These are phyloP conservation scores for Fusarium dimerum DNA, from an alignment of 2,329 filamentous ascomycete species.

Conservation along the genomic window DNA sequence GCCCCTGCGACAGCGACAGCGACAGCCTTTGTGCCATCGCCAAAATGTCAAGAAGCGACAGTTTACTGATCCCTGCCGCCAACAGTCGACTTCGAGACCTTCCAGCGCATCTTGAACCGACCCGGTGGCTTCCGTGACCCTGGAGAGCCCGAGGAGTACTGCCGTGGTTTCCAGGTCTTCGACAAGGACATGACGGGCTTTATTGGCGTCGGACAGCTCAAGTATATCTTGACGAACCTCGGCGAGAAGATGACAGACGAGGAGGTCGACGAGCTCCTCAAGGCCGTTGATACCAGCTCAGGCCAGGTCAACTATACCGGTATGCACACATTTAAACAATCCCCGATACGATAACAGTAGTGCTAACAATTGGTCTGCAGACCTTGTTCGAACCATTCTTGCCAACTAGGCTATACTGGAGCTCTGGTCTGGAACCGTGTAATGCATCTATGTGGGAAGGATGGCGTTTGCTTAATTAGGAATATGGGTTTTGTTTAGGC, in stretches of 20 bases:
- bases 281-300: conserved; percentile 93
- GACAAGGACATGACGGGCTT: conserved; percentile 99
- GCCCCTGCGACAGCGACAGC: neutral
- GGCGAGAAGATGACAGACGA: conserved; percentile 99
- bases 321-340: conserved; percentile 38
- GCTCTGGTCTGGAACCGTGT: conserved; percentile 21
- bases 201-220: conserved; percentile 95
- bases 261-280: conserved; percentile 97
- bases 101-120: conserved; percentile 94
- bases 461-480: conserved; percentile 36
- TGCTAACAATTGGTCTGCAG: conserved; percentile 41
- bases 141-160: conserved; percentile 97
- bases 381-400: conserved; percentile 83
- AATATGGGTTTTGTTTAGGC: conserved; percentile 24
- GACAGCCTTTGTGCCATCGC: too few relatives aligned
- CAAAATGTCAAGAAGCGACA: neutral
- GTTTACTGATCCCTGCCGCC: conserved; percentile 10
- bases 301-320: conserved; percentile 98
- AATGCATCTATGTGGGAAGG: conserved; percentile 36
- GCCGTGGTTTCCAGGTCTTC: conserved; percentile 97
- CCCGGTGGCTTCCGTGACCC: conserved; percentile 98
- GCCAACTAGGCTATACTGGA: conserved; percentile 62
- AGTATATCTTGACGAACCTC: conserved; percentile 96
- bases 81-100: conserved; percentile 95
- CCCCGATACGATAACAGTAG: neutral